Percentiles rank a stretch among this genome's conserved stretches.
phyloP scores from a whole-genome alignment of 768 basidiomycete species.

The Baorangia bicolor region DNA sequence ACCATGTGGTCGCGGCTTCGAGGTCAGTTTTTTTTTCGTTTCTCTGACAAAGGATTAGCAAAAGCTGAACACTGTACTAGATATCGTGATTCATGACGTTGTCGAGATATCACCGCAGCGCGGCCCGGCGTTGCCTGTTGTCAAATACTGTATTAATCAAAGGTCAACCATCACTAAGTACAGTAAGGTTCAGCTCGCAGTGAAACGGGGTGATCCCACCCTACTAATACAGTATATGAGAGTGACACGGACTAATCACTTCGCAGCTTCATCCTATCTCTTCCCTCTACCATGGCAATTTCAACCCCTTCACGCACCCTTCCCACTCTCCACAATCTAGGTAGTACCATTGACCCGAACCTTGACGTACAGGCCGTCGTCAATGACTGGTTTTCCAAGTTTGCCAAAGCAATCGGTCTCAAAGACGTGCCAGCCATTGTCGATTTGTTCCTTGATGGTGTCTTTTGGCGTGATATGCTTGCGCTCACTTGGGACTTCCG shows the following conservation, averaged over 20 bases:
- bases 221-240: neutral
- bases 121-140: neutral
- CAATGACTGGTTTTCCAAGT: constrained; percentile 42
- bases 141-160: neutral
- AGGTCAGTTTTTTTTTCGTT: neutral
- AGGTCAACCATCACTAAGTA: neutral
- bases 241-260: neutral
- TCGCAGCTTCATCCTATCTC: neutral
- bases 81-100: neutral
- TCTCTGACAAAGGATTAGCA: neutral
- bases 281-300: constrained; percentile 6
- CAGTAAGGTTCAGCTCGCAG: neutral
- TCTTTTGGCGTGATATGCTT: constrained; percentile 61
- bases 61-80: neutral
- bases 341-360: constrained; percentile 27
- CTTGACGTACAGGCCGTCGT: constrained; percentile 39
- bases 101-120: neutral
- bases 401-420: constrained; percentile 33
- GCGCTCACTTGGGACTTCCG: constrained; percentile 64
- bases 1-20: neutral
- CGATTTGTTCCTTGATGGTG: constrained; percentile 33
- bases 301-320: constrained; percentile 5
- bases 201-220: neutral
- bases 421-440: constrained; percentile 37
- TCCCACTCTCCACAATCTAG: constrained; percentile 25